Evolutionary conservation across 2,329 filamentous ascomycete species (phyloP), one percentile per base, ranked within the genome.

Genomic region (Phialophora macrospora): DNA sequence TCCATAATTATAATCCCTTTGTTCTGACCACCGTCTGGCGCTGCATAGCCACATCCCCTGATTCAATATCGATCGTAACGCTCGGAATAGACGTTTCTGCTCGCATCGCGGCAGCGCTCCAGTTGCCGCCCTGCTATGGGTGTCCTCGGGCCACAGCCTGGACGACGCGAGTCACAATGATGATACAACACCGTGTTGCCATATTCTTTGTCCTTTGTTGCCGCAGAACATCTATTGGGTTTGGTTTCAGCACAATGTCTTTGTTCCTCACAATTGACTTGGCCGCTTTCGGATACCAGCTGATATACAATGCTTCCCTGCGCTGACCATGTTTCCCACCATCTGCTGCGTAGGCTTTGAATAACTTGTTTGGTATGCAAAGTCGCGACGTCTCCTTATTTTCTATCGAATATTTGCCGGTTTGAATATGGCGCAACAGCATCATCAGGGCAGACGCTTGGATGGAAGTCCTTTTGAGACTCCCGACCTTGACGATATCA

Each of bases 381-480:
- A n/a, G 6, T 17, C 14, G 38, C 38, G 8, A 7, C 38, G 38
- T 20, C 17, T n/a, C 38, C 38, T 44, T 8, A 5, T 44, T 44
- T 44, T 7, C n/a, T 17, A 44, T 44, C 17, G 38, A n/a, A 44
- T 7, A n/a, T 44, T 44, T 44, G 46, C 14, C 17, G 41, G 22
- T 44, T 51, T 24, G 11, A 34, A 61, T 24, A 48, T 55, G 52
- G 52, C 26, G 20, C 52, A 17, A 32, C n/a, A 17, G 46, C 46
- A 30, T 26, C 12, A 20, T 20, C 52, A 60, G 12, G 56, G 56
- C 26, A 49, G 32, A 12, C 46, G 46, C 30, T 52, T 60, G 46
- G 46, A 60, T 28, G 58, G 46, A 26, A 20, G 20, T 9, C 46
- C 58, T 3, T 51, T 52, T 32, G 61, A 67, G 11, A 32, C 6